Conservation (phyloP, 2,329 filamentous ascomycete genomes). For the Diaporthe sp. region DNA sequence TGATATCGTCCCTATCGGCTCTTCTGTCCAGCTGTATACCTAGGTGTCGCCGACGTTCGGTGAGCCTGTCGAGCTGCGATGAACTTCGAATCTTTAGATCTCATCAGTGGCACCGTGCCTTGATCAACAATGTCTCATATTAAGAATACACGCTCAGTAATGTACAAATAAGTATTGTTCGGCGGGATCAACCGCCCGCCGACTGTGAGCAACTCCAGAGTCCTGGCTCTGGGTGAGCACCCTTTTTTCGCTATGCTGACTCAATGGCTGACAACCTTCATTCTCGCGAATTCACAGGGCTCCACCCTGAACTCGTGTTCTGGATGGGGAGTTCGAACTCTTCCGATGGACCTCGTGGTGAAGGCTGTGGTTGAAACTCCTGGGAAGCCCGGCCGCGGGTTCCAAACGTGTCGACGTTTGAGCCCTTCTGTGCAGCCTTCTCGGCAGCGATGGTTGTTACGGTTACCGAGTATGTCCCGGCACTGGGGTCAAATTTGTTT, state of each 20-base stretch:
- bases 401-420: neutral
- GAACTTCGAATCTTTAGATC: neutral
- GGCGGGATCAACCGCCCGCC: neutral
- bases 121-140: constrained; percentile 8
- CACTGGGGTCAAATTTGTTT: constrained; percentile 14
- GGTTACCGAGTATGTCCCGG: constrained; percentile 19
- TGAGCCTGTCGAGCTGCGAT: neutral
- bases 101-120: neutral
- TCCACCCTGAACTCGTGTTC: neutral
- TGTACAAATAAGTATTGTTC: neutral
- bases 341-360: constrained; percentile 6
- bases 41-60: neutral
- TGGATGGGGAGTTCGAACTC: constrained; percentile 19
- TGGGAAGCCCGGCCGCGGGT: neutral
- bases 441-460: neutral
- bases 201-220: constrained; percentile 8
- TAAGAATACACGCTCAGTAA: constrained; percentile 15
- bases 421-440: constrained; percentile 17
- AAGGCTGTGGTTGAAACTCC: neutral
- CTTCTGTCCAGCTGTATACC: neutral
- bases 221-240: neutral
- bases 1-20: neutral
- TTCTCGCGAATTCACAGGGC: neutral
- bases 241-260: neutral
- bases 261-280: neutral